phyloP scores from a whole-genome alignment of 805 yeast genomes.

The Kodamaea laetipori region DNA sequence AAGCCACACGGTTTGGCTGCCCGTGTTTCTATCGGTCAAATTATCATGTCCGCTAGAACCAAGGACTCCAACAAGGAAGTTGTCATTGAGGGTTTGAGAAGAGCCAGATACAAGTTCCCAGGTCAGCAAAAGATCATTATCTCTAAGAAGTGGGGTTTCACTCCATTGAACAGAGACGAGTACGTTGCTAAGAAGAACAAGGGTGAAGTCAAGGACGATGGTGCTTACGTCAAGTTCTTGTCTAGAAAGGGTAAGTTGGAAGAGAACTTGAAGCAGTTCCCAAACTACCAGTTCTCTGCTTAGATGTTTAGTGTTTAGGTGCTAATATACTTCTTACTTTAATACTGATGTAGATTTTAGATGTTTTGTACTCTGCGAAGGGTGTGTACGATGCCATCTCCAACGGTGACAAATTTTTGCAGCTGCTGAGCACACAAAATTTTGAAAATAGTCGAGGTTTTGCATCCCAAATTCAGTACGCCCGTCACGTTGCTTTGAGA shows the following conservation, averaged over 20 bases:
- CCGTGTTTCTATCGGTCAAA: conserved; percentile 98
- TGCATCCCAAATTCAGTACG: too few relatives aligned
- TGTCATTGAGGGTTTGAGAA: conserved; percentile 98
- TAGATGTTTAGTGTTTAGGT: conserved; percentile 19
- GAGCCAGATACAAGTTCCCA: conserved; percentile 99
- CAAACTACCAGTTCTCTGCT: conserved; percentile 70
- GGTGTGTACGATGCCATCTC: too few relatives aligned
- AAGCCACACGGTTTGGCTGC: conserved; percentile 99
- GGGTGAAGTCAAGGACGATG: conserved; percentile 99
- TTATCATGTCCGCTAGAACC: conserved; percentile 96
- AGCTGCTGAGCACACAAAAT: too few relatives aligned
- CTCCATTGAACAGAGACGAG: conserved; percentile 96
- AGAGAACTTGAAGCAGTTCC: conserved; percentile 90
- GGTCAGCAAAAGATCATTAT: conserved; percentile 99
- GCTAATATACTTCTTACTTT: conserved; percentile 6
- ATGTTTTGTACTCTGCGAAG: too few relatives aligned
- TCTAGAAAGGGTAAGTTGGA: conserved; percentile 94
- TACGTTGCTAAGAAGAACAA: conserved; percentile 91
- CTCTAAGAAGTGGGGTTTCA: conserved; percentile 99
- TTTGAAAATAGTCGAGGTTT: too few relatives aligned
- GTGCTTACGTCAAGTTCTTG: conserved; percentile 99
- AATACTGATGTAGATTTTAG: conserved; percentile 7
- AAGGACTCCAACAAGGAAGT: conserved; percentile 97
- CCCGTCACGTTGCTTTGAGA: too few relatives aligned
- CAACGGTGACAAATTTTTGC: too few relatives aligned